These are phyloP conservation scores for Metrosideros polymorpha DNA, from an alignment of 441 rosid species.

Conservation along the genomic window DNA sequence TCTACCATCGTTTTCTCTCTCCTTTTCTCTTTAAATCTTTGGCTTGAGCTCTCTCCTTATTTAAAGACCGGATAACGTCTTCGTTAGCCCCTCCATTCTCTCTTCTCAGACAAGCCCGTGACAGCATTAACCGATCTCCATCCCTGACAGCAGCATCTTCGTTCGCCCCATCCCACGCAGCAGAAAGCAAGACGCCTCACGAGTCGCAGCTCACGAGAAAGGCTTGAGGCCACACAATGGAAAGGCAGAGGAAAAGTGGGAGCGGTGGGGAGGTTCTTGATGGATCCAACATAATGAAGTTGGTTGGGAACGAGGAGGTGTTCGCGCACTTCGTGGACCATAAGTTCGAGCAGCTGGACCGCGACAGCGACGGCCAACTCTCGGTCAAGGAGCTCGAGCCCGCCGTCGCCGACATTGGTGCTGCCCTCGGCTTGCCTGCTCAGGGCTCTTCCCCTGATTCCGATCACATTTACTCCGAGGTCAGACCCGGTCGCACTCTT, in stretches of 20 bases:
- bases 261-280: conserved; percentile 54
- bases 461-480: conserved; percentile 82
- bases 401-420: conserved; percentile 91
- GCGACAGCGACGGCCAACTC: conserved; percentile 62
- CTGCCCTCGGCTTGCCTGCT: conserved; percentile 83
- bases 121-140: neutral
- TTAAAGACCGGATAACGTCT: neutral
- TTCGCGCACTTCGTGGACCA: conserved; percentile 63
- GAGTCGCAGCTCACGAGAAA: neutral
- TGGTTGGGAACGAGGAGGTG: conserved; percentile 78
- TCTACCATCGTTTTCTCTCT: neutral
- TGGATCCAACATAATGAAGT: conserved; percentile 87
- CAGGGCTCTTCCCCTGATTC: conserved; percentile 79
- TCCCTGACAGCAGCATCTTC: too few species aligned
- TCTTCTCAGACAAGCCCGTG: neutral
- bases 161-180: neutral
- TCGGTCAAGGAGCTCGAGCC: conserved; percentile 80
- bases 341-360: conserved; percentile 75
- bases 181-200: neutral
- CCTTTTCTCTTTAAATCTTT: neutral
- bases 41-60: neutral
- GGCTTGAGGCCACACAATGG: neutral
- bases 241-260: neutral
- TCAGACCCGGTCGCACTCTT: neutral
- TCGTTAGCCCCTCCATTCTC: neutral